Evolutionary conservation across 106 monocot species (phyloP).

Genomic region (Cymbidium sinense): DNA sequence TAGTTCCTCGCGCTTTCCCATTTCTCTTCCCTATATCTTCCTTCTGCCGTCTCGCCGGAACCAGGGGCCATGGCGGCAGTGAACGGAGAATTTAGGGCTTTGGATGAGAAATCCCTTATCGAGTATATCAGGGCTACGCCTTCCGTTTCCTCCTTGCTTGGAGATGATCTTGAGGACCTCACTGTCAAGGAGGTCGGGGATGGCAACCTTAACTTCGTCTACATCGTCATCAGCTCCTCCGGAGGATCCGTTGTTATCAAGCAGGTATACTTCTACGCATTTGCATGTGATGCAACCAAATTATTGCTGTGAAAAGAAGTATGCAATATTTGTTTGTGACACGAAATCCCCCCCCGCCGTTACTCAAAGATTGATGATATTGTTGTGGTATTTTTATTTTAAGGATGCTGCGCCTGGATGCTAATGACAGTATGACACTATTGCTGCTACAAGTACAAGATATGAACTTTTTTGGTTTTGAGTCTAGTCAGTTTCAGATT

Average conservation of each 20-base stretch:
- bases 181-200: conserved; percentile 83
- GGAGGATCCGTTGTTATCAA: conserved; percentile 94
- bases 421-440: too few species aligned
- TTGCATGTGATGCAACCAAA: too few species aligned
- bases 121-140: conserved; percentile 76
- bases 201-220: conserved; percentile 98
- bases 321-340: too few species aligned
- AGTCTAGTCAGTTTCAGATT: too few species aligned
- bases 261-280: conserved; percentile 36
- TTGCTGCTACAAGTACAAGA: too few species aligned
- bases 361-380: too few species aligned
- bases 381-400: too few species aligned
- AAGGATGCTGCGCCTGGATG: too few species aligned
- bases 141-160: conserved; percentile 37
- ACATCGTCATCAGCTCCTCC: conserved; percentile 60
- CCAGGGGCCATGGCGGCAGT: conserved; percentile 9
- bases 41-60: background rate
- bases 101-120: conserved; percentile 63
- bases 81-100: conserved; percentile 36
- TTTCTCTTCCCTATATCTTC: background rate
- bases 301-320: too few species aligned
- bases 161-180: conserved; percentile 31
- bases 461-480: too few species aligned
- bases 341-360: too few species aligned
- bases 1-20: background rate